Percentiles rank a stretch among this genome's conserved stretches.
Conservation (phyloP, 2,329 filamentous ascomycete genomes). For the Trichoderma sp. region DNA sequence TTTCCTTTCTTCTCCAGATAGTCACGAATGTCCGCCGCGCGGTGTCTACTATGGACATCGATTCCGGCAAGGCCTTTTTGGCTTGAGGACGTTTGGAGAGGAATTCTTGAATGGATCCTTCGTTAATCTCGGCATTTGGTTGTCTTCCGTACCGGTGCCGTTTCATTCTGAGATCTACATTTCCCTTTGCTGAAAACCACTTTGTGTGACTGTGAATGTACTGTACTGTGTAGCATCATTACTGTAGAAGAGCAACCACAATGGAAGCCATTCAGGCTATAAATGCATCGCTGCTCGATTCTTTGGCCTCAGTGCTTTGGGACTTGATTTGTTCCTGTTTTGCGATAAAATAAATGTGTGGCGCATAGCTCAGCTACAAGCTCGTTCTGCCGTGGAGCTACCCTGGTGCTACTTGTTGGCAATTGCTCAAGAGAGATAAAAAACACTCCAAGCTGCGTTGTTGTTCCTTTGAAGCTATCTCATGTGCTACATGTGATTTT, state of each 20-base stretch:
- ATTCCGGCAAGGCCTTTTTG: constrained; percentile 36
- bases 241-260: not conserved
- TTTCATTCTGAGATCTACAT: constrained; percentile 62
- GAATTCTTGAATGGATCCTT: constrained; percentile 46
- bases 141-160: constrained; percentile 47
- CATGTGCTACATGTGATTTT: not conserved
- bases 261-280: not conserved
- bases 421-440: not conserved
- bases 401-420: not conserved
- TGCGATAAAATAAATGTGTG: not conserved
- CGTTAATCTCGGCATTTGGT: constrained; percentile 56
- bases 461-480: not conserved
- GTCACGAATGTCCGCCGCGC: constrained; percentile 45
- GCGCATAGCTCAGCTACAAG: not conserved
- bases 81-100: constrained; percentile 44
- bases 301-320: not conserved
- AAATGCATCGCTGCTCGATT: not conserved
- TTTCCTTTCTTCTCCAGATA: constrained; percentile 48
- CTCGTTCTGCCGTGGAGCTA: not conserved
- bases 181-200: constrained; percentile 17
- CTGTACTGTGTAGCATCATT: not conserved
- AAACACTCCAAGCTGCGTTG: not conserved
- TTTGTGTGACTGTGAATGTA: not conserved
- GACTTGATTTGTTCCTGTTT: not conserved
- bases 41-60: constrained; percentile 33